Evolutionary conservation across 192 early-diverging fungal genomes (phyloP).

Genomic region (Entomortierella beljakovae): DNA sequence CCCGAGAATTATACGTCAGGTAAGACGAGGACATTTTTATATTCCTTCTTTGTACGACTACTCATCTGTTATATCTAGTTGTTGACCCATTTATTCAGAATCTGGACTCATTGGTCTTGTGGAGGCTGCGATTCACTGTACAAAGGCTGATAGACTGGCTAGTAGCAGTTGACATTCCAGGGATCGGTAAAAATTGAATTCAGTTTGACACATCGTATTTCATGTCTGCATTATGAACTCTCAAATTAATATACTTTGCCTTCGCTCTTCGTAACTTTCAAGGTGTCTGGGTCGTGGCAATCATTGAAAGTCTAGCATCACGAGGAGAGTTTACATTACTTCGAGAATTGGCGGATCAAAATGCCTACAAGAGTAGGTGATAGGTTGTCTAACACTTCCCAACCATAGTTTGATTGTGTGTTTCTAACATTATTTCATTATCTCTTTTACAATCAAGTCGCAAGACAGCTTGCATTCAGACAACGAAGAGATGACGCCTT

Average conservation of each 20-base stretch:
- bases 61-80: constrained; percentile 3
- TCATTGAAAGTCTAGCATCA: constrained; percentile 49
- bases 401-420: background rate
- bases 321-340: constrained; percentile 43
- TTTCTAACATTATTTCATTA: background rate
- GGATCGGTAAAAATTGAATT: constrained; percentile 29
- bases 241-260: background rate
- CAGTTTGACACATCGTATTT: background rate
- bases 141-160: constrained; percentile 47
- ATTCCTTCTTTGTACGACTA: background rate
- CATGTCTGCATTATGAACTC: background rate
- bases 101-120: constrained; percentile 18
- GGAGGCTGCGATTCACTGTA: constrained; percentile 26
- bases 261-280: background rate
- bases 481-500: constrained; percentile 43
- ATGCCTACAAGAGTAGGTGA: constrained; percentile 43
- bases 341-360: constrained; percentile 34
- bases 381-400: background rate
- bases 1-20: constrained; percentile 32
- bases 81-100: constrained; percentile 44
- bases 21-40: background rate
- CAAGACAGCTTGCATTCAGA: constrained; percentile 23
- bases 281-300: constrained; percentile 43
- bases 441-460: constrained; percentile 14
- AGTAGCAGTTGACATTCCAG: constrained; percentile 31